phyloP scores from a whole-genome alignment of 1,139 yeast genomes.

The Oligophagozyma castellii region DNA sequence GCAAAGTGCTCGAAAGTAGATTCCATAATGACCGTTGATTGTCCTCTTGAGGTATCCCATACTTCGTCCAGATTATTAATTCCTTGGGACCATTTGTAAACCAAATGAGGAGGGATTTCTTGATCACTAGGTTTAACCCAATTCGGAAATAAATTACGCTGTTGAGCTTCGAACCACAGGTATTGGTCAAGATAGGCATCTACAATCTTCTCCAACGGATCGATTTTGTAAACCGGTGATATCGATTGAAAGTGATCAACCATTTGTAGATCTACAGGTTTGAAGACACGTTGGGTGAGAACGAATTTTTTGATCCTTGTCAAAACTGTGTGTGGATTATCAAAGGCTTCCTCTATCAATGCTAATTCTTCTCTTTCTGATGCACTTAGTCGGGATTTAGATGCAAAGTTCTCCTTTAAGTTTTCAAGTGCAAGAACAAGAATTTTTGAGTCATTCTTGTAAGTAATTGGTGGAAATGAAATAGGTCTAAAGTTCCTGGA shows the following conservation, averaged over 20 bases:
- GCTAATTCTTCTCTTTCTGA: constrained; percentile 87
- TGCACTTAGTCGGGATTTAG: constrained; percentile 76
- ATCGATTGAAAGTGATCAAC: constrained; percentile 81
- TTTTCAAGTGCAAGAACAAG: constrained; percentile 81
- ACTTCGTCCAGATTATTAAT: constrained; percentile 63
- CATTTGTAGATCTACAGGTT: constrained; percentile 80
- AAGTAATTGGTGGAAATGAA: constrained; percentile 86
- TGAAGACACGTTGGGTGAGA: constrained; percentile 82
- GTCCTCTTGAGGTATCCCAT: constrained; percentile 69
- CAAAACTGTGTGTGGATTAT: constrained; percentile 87
- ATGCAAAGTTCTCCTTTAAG: constrained; percentile 66
- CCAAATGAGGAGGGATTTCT: constrained; percentile 83
- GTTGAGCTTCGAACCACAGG: constrained; percentile 90
- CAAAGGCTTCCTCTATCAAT: constrained; percentile 89
- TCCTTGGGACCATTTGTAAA: constrained; percentile 95
- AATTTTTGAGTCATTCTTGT: constrained; percentile 86
- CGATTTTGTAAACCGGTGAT: constrained; percentile 76
- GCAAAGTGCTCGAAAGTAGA: constrained; percentile 56
- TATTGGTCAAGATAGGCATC: constrained; percentile 95
- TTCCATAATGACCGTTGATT: constrained; percentile 74
- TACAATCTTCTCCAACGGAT: constrained; percentile 87
- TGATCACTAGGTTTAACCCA: constrained; percentile 95
- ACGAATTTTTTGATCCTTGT: constrained; percentile 72
- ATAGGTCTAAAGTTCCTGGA: constrained; percentile 72
- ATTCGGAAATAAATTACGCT: constrained; percentile 76